Evolutionary conservation across 2,329 filamentous ascomycete genomes (phyloP).

Genomic region (Fusarium xylarioides): DNA sequence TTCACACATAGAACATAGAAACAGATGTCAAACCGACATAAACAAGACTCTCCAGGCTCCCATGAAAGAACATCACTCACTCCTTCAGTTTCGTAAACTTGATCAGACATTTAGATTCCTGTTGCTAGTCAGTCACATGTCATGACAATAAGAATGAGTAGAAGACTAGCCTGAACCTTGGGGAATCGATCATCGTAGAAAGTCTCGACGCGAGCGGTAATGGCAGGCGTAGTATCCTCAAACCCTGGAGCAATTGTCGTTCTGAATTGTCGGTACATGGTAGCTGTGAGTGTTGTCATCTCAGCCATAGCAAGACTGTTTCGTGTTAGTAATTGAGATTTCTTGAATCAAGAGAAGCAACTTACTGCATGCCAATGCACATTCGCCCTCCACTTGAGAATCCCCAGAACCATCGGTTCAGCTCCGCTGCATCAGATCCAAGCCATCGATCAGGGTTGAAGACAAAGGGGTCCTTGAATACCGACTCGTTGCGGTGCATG

Average conservation of each 20-base stretch:
- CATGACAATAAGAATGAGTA: accelerated
- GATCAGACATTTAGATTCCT: constrained; percentile 34
- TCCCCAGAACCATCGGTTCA: constrained; percentile 40
- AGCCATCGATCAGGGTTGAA: constrained; percentile 45
- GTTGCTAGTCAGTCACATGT: accelerated
- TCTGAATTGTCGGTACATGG: constrained; percentile 29
- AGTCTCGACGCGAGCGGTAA: constrained; percentile 35
- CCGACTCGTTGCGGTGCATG: constrained; percentile 38
- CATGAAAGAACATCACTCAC: not conserved
- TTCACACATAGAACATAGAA: not conserved
- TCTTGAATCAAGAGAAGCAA: not conserved
- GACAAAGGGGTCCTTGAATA: constrained; percentile 34
- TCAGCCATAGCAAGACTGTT: constrained; percentile 34
- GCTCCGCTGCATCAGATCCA: constrained; percentile 12
- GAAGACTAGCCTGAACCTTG: constrained; percentile 7
- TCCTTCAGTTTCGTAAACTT: constrained; percentile 17
- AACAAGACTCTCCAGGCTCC: not conserved
- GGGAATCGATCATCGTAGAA: constrained; percentile 36
- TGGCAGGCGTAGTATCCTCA: constrained; percentile 21
- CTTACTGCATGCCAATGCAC: constrained; percentile 42
- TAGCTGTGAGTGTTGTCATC: constrained; percentile 31
- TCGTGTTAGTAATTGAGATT: not conserved
- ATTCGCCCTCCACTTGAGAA: constrained; percentile 39
- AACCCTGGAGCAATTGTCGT: constrained; percentile 25
- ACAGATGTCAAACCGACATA: not conserved